Evolutionary conservation across 768 basidiomycete genomes (phyloP), one percentile per base, ranked within the genome.

Genomic region (Sarcomyxa edulis): DNA sequence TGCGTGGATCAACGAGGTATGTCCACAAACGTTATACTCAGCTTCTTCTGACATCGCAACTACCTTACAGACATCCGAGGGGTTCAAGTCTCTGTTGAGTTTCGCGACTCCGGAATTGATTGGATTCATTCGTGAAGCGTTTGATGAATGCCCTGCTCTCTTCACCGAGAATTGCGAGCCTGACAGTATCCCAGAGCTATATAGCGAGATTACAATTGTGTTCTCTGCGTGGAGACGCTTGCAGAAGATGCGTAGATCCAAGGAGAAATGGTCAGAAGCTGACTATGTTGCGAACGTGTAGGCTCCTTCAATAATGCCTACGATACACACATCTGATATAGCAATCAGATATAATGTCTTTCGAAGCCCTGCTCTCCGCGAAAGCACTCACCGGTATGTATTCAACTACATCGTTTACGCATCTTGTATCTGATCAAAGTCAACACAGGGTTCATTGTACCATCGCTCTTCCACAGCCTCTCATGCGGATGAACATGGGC

Each of bases 281-380:
- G 76, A 76, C 44, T 75, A 65, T 40, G 72, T 64, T 11, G 65
- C 67, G n/a, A 72, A 71, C 35, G 73, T 77, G 72, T 78, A 51
- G 34, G 72, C 54, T 35, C 20, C 24, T 8, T 29, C 14, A 28
- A 18, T 16, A 24, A 22, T n/a, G 37, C 21, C 29, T n/a, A n/a
- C n/a, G n/a, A n/a, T n/a, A n/a, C n/a, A n/a, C n/a, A n/a, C n/a
- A n/a, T n/a, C n/a, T n/a, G n/a, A n/a, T n/a, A n/a, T n/a, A n/a
- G n/a, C n/a, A n/a, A 18, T 27, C 40, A 74, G 72, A 5, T 76
- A 78, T 40, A 69, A 72, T 40, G 50, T 66, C 16, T 59, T 78
- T 29, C 70, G 76, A 15, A 69, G 63, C 32, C 60, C 68, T 31
- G 71, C 71, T 2, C 46, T 75, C 7, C 52, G 50, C 18, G 46